These are phyloP conservation scores for Clavaria fumosa DNA, from an alignment of 768 basidiomycete species.

Conservation along the genomic window DNA sequence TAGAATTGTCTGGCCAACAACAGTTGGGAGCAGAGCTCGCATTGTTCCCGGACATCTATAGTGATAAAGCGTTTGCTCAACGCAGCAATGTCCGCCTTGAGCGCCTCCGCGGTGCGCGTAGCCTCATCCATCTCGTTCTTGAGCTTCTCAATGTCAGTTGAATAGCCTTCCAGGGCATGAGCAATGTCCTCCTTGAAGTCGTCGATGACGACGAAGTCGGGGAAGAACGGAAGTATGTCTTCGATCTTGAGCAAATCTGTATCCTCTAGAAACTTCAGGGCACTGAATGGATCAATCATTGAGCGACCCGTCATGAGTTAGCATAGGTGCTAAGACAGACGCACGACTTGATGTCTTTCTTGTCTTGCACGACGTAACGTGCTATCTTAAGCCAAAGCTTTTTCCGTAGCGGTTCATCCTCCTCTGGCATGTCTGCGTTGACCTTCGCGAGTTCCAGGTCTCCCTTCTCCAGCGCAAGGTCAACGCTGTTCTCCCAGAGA, in stretches of 20 bases:
- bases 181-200: slow-evolving; percentile 99
- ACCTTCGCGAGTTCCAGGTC: slow-evolving; percentile 90
- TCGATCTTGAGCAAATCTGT: slow-evolving; percentile 94
- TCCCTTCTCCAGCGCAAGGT: slow-evolving; percentile 85
- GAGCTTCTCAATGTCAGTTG: slow-evolving; percentile 75
- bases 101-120: slow-evolving; percentile 79
- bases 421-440: slow-evolving; percentile 90
- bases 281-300: slow-evolving; percentile 36
- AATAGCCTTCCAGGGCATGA: slow-evolving; percentile 86
- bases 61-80: slow-evolving; percentile 85
- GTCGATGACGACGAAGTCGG: slow-evolving; percentile 97
- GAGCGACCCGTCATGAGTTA: slow-evolving; percentile 3
- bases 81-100: slow-evolving; percentile 79
- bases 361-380: slow-evolving; percentile 95
- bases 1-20: slow-evolving; percentile 89
- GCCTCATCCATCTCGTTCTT: slow-evolving; percentile 96
- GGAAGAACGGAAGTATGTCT: slow-evolving; percentile 98
- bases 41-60: slow-evolving; percentile 75
- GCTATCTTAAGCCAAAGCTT: slow-evolving; percentile 98
- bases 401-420: slow-evolving; percentile 74
- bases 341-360: slow-evolving; percentile 95
- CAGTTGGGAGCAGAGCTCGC: slow-evolving; percentile 61
- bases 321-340: slow-evolving; percentile 18
- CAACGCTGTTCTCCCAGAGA: slow-evolving; percentile 90
- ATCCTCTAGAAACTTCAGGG: slow-evolving; percentile 92